These are phyloP conservation scores for Boletus sp. DNA, from an alignment of 768 basidiomycete species.

Conservation along the genomic window DNA sequence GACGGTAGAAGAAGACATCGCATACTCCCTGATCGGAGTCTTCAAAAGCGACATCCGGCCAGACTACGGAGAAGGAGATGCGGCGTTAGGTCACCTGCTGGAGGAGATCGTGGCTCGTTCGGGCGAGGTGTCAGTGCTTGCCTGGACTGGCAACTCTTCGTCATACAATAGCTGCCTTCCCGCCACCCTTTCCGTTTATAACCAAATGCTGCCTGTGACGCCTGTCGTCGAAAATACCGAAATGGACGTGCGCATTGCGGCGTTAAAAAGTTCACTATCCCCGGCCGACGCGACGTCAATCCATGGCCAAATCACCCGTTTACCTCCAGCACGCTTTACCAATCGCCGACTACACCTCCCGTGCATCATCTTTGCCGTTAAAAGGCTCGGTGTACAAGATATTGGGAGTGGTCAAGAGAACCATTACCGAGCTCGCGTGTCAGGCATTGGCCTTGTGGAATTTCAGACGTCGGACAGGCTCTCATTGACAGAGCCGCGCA, in stretches of 20 bases:
- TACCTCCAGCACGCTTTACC: too few species aligned
- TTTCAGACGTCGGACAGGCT: too few species aligned
- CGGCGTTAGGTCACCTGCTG: constrained; percentile 3
- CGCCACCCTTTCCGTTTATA: not conserved
- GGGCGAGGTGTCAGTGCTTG: constrained; percentile 1
- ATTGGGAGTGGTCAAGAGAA: too few species aligned
- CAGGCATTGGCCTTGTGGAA: too few species aligned
- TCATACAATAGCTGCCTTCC: constrained; percentile 14
- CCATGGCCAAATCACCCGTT: too few species aligned
- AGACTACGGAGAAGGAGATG: constrained; percentile 4
- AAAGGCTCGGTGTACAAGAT: too few species aligned
- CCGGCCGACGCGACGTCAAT: too few species aligned
- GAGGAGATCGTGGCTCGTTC: constrained; percentile 8
- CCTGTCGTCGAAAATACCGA: not conserved
- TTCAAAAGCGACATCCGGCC: constrained; percentile 11
- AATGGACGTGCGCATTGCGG: not conserved
- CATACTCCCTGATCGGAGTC: constrained; percentile 11
- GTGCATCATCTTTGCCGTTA: too few species aligned
- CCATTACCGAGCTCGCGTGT: too few species aligned
- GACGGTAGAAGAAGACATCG: constrained; percentile 4
- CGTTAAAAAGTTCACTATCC: not conserved
- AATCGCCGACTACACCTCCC: too few species aligned
- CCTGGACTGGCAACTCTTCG: constrained; percentile 3
- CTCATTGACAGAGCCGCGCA: too few species aligned
- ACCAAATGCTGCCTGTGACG: not conserved